Base-by-base conservation (phyloP, 1,139 yeast genomes). In the Debaryomycetaceae sp. region DNA sequence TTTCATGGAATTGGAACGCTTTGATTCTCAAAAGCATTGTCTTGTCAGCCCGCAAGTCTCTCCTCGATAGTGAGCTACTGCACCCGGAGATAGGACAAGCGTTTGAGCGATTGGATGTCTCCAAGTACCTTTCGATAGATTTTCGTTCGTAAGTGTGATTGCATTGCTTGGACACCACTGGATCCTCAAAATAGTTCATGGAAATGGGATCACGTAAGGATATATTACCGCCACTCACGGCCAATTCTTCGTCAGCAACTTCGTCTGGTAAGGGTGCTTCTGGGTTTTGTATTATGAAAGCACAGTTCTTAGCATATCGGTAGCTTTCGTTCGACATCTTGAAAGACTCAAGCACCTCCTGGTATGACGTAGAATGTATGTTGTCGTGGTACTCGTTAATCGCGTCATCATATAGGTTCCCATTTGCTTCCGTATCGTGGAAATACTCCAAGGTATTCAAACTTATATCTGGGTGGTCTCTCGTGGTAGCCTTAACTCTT, bases 131-230 rank as follows among this genome's bases (percentile, higher is more conserved):
- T 5, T 52, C 42, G 1, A 84, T 66, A 29, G 79, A 72, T 5
- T 56, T 63, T 41, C 66, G 64, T 50, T 85, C 91, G 56, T 74
- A 84, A 0, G 80, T 78, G 60, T 86, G 95, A 1, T 69, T 68
- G 60, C 95, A 86, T 36, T 56, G 60, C 33, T 56, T 63, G 5
- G 85, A 79, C 24, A 67, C 72, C 53, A 78, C 68, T 1, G 95
- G 93, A 3, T 64, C 63, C 27, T 58, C 66, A 58, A 77, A 83
- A 36, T 66, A 60, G 45, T 73, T 68, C 49, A 77, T 60, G 0
- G 89, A 79, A 9, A 85, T 68, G 0, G 93, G 91, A 58, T 89
- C 88, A 36, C 70, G 73, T 44, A 86, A 60, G 38, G 83, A 80
- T 17, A 86, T 68, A 42, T 68, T 78, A 35, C 93, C 93, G 42